These are phyloP conservation scores for Trametes hirsuta DNA, from an alignment of 1,284 basidiomycete genomes.

Conservation along the genomic window DNA sequence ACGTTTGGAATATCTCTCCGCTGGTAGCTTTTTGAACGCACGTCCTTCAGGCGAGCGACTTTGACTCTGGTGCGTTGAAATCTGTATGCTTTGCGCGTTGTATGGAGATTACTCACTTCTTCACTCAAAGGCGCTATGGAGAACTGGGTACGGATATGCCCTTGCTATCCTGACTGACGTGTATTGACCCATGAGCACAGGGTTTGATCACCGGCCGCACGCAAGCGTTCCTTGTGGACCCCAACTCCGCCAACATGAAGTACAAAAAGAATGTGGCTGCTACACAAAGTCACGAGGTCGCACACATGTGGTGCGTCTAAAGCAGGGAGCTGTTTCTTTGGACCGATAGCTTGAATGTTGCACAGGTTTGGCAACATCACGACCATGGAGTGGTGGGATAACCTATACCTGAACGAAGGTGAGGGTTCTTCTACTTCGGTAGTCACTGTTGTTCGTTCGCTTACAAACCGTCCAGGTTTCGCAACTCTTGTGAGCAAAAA, in stretches of 20 bases:
- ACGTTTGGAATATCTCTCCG: not conserved
- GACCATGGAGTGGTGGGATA: constrained; percentile 95
- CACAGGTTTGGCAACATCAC: constrained; percentile 87
- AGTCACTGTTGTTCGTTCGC: constrained; percentile 22
- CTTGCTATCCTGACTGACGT: too few species aligned
- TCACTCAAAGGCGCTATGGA: constrained; percentile 79
- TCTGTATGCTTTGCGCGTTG: not conserved
- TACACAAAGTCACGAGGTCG: constrained; percentile 84
- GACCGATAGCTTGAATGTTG: not conserved
- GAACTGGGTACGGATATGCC: constrained; percentile 66
- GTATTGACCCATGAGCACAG: constrained; percentile 33
- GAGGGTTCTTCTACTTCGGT: not conserved
- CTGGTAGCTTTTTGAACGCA: not conserved
- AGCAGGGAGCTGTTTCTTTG: not conserved
- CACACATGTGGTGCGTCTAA: constrained; percentile 76
- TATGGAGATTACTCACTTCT: not conserved
- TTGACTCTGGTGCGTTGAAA: constrained; percentile 68
- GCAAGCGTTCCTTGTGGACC: constrained; percentile 82
- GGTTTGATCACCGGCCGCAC: constrained; percentile 93
- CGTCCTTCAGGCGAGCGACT: constrained; percentile 68
- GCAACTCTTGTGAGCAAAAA: constrained; percentile 64
- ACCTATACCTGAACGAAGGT: constrained; percentile 86
- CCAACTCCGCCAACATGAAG: constrained; percentile 71
- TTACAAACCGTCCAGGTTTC: constrained; percentile 62
- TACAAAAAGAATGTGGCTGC: constrained; percentile 83